Evolutionary conservation across 176 grass and related monocot genomes (phyloP).

Genomic region (Triticum dicoccoides): DNA sequence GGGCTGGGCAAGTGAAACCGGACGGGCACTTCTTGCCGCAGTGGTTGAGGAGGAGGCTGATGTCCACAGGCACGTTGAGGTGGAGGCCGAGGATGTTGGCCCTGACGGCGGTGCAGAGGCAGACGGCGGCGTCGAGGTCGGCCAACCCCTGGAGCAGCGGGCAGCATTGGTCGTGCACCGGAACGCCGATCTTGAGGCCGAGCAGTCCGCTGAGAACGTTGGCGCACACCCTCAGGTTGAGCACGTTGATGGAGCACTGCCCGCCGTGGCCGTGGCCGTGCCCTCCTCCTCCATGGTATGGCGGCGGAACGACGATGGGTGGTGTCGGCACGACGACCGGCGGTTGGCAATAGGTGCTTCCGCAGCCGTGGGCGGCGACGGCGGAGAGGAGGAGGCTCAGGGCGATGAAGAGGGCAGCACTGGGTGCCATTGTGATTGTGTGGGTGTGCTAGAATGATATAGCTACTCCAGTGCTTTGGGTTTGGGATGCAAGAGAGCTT

Average conservation of each 20-base stretch:
- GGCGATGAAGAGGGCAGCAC: not conserved
- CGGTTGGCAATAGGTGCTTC: not conserved
- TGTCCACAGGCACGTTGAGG: constrained; percentile 24
- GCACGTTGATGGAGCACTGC: constrained; percentile 17
- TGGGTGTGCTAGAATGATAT: not conserved
- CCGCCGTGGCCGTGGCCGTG: not conserved
- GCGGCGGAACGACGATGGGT: not conserved
- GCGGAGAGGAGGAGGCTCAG: constrained; percentile 21
- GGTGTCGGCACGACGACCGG: not conserved
- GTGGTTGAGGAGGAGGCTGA: constrained; percentile 29
- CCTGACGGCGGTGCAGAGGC: constrained; percentile 46
- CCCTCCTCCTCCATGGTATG: not conserved
- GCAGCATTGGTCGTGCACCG: constrained; percentile 20
- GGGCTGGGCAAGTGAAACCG: not conserved
- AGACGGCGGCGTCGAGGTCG: constrained; percentile 37
- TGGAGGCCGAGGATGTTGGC: constrained; percentile 34
- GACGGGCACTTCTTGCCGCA: constrained; percentile 22
- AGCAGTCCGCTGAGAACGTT: not conserved
- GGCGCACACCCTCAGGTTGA: constrained; percentile 33
- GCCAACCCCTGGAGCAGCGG: constrained; percentile 10
- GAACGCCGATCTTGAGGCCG: not conserved
- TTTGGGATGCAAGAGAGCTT: not conserved
- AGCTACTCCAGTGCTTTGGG: not conserved
- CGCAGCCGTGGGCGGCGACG: constrained; percentile 6
- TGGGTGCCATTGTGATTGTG: not conserved